Percentiles rank a stretch among this genome's conserved stretches.
Conservation (phyloP, 129 eudicot genomes). For the Escallonia rubra region DNA sequence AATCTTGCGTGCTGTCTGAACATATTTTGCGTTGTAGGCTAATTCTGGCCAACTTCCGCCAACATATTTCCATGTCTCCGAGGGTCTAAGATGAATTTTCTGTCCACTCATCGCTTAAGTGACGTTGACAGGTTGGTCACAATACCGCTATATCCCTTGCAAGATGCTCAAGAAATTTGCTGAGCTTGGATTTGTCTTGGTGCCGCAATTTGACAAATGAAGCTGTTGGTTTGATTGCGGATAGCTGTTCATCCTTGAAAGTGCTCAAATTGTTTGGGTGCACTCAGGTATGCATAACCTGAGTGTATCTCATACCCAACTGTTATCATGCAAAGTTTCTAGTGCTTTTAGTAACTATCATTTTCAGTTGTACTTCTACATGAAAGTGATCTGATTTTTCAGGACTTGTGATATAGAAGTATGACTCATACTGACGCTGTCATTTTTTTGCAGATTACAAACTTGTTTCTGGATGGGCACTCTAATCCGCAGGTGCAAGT, state of each 20-base stretch:
- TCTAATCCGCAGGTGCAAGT: slow-evolving; percentile 55
- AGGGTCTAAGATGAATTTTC: neutral
- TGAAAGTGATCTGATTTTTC: too few species aligned
- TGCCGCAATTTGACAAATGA: slow-evolving; percentile 77
- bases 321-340: too few species aligned
- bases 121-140: slow-evolving; percentile 45
- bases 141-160: slow-evolving; percentile 80
- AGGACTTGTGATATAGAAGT: neutral
- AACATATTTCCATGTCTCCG: neutral
- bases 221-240: slow-evolving; percentile 88
- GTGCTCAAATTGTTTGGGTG: slow-evolving; percentile 84
- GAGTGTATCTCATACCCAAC: too few species aligned
- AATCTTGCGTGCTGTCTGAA: neutral
- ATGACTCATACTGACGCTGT: neutral
- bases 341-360: too few species aligned
- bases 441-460: slow-evolving; percentile 47
- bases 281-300: slow-evolving; percentile 55
- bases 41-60: neutral
- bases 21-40: neutral
- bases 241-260: slow-evolving; percentile 60
- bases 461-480: slow-evolving; percentile 63
- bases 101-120: neutral
- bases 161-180: slow-evolving; percentile 47
- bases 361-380: too few species aligned
- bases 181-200: slow-evolving; percentile 73